Conservation (phyloP, 345 rosid species). For the Garcia nutans region DNA sequence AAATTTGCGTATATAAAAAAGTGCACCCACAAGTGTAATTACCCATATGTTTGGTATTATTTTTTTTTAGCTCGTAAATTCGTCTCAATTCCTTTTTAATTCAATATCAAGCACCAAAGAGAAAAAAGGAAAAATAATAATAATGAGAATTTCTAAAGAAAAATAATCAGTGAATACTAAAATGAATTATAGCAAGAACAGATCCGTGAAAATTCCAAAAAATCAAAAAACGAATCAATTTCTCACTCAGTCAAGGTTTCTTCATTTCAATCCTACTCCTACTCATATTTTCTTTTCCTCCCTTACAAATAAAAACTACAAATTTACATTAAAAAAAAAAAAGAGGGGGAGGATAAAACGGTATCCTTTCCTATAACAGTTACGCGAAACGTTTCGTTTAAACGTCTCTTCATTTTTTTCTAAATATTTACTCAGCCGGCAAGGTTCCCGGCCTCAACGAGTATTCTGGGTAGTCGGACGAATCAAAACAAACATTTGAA, state of each 20-base stretch:
- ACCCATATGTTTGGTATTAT: no score
- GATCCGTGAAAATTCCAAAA: not conserved
- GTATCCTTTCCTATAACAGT: not conserved
- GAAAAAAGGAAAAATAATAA: no score
- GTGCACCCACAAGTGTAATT: no score
- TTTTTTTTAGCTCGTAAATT: no score
- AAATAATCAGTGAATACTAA: no score
- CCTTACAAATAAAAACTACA: not conserved
- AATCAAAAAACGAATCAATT: not conserved
- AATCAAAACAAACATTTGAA: constrained; percentile 34
- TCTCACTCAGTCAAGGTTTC: not conserved
- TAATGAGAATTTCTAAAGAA: no score
- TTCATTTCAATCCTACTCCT: constrained; percentile 17
- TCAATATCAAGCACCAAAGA: no score
- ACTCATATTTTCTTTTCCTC: constrained; percentile 3
- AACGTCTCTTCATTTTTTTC: no score
- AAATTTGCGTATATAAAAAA: no score
- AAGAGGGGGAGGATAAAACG: not conserved
- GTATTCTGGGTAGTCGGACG: constrained; percentile 27
- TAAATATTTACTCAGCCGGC: constrained; percentile 23
- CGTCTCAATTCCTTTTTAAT: no score
- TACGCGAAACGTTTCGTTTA: not conserved
- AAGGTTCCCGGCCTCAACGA: constrained; percentile 30
- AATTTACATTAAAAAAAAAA: constrained; percentile 6
- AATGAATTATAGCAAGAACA: not conserved